Evolutionary conservation across 2,329 filamentous ascomycete genomes (phyloP), one percentile per base, ranked within the genome.

Genomic region (Corniculantispora saksenae): DNA sequence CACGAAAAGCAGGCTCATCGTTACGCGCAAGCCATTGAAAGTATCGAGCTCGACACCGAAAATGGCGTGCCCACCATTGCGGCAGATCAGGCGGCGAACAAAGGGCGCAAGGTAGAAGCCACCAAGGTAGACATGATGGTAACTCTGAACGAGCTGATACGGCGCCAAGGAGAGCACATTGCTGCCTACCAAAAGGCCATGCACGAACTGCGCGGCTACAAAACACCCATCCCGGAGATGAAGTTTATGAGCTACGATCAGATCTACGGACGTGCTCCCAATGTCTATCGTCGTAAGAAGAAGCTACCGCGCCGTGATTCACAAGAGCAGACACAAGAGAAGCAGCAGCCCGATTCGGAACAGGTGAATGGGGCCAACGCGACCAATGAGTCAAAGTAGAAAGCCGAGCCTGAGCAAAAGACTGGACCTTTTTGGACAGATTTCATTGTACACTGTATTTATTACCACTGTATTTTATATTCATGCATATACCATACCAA

Each of bases 1-100:
- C 76, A 78, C 61, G 71, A 69, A 47, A 72, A 69, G 13, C 74
- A 78, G 65, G 72, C 69, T 19, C 70, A 72, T 6, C 68, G 69
- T 10, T 77, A 76, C 47, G 40, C 47, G 10, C 63, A 58, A 15
- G 72, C 69, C 13, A 64, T 74, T 2, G 58, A 64, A 32, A 71
- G 70, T 51, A 61, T 72, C 6, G 65, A 70, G 43, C 66, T 71
- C 64, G 69, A 74, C 58, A 38, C 54, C 32, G 23, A 69, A 66
- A 55, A 65, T 9, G 21, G 58, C 27, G 60, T 50, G 25, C 50
- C 57, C 2, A 27, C 54, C 3, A 23, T 43, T 32, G 45, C 54
- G 9, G 53, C 35, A 27, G 32, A 47, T 12, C 21, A 32, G 38
- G 27, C 3, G 40, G 54, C 54, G 9, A 43, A 43, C 3, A 19